Percentiles rank a stretch among this genome's conserved stretches.
These are phyloP conservation scores for Syzygium jambos DNA, from an alignment of 345 rosid genomes.

Conservation along the genomic window DNA sequence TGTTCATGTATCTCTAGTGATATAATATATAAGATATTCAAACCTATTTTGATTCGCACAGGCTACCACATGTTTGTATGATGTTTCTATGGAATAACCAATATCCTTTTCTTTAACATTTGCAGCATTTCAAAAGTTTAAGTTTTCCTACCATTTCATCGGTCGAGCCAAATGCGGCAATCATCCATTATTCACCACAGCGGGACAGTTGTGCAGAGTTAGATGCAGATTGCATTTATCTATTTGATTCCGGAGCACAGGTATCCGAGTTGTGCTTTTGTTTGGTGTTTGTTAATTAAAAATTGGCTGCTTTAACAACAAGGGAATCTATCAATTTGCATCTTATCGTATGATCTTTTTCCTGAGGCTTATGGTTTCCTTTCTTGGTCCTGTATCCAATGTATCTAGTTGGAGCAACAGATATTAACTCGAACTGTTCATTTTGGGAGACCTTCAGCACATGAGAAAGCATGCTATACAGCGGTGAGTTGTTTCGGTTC, in stretches of 20 bases:
- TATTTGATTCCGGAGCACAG: slow-evolving; percentile 99
- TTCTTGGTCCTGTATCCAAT: slow-evolving; percentile 17
- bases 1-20: not conserved
- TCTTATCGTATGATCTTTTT: not conserved
- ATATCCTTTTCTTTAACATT: slow-evolving; percentile 3
- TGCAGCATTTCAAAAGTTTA: slow-evolving; percentile 89
- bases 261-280: slow-evolving; percentile 24
- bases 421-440: slow-evolving; percentile 94
- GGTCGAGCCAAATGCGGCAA: slow-evolving; percentile 90
- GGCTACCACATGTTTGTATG: not conserved
- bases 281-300: not conserved
- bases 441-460: slow-evolving; percentile 90
- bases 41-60: not conserved
- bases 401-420: slow-evolving; percentile 98
- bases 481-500: slow-evolving; percentile 34
- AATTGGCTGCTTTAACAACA: not conserved
- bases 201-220: slow-evolving; percentile 78
- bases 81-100: not conserved
- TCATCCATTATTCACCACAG: slow-evolving; percentile 80
- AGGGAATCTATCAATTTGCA: not conserved
- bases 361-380: not conserved
- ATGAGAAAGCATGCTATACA: slow-evolving; percentile 84
- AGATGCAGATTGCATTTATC: slow-evolving; percentile 71
- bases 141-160: slow-evolving; percentile 98
- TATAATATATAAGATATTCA: not conserved